A percentile compares a stretch with the other conserved stretches of the same genome.
Evolutionary conservation across 768 basidiomycete species (phyloP).

Genomic region (Phaffia australis): DNA sequence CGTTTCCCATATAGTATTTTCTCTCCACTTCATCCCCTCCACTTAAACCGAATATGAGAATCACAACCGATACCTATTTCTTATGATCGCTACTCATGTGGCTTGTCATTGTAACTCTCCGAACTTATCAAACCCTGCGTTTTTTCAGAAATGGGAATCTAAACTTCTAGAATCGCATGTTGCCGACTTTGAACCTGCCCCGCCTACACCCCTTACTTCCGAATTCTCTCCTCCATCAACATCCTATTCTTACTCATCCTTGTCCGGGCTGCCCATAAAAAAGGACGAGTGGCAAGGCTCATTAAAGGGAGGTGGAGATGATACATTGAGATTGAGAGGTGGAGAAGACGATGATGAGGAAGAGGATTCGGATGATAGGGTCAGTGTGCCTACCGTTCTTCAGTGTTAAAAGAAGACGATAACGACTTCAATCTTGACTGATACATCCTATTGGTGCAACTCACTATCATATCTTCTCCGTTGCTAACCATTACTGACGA

Average conservation of each 20-base stretch:
- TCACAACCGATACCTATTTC: background rate
- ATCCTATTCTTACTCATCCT: background rate
- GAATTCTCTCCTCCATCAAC: conserved; percentile 37
- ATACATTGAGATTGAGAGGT: conserved; percentile 20
- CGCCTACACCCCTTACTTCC: conserved; percentile 43
- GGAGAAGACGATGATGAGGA: conserved; percentile 16
- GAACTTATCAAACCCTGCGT: conserved; percentile 22
- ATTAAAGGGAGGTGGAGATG: conserved; percentile 13
- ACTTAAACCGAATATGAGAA: background rate
- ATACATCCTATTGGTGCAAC: background rate
- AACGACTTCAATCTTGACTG: background rate
- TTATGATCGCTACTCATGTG: background rate
- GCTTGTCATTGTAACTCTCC: background rate
- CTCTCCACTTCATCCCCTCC: background rate
- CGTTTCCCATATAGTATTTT: background rate
- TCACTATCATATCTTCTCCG: background rate
- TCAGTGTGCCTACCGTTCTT: conserved; percentile 2
- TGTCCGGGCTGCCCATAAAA: background rate
- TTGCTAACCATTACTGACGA: background rate
- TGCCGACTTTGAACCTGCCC: conserved; percentile 71
- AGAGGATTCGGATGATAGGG: conserved; percentile 13
- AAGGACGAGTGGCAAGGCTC: conserved; percentile 19
- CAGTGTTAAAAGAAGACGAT: background rate
- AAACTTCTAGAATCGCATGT: conserved; percentile 90
- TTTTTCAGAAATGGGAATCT: conserved; percentile 82